Evolutionary conservation across 768 basidiomycete species (phyloP).

Genomic region (Leccinum subgranulosum): DNA sequence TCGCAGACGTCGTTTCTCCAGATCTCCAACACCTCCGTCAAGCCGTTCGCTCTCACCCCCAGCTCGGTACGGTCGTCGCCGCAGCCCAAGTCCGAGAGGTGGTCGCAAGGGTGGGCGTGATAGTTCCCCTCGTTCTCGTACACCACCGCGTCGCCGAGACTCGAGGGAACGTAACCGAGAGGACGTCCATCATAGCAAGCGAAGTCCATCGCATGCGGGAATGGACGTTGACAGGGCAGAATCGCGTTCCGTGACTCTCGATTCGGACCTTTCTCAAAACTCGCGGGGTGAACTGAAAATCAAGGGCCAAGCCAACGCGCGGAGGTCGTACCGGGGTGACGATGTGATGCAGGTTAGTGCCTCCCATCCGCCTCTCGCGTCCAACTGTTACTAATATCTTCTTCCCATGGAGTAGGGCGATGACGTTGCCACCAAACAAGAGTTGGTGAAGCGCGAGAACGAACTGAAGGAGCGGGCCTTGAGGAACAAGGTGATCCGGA

Average conservation of each 20-base stretch:
- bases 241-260: constrained; percentile 21
- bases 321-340: constrained; percentile 54
- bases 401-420: constrained; percentile 20
- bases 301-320: constrained; percentile 63
- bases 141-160: constrained; percentile 32
- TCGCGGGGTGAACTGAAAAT: constrained; percentile 61
- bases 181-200: constrained; percentile 21
- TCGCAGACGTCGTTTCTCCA: constrained; percentile 41
- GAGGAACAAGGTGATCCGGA: constrained; percentile 78
- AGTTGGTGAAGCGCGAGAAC: constrained; percentile 68
- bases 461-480: constrained; percentile 80
- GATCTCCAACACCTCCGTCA: constrained; percentile 50
- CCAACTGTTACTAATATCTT: constrained; percentile 4
- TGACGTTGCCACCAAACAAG: constrained; percentile 29
- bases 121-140: constrained; percentile 36
- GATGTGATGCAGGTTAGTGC: constrained; percentile 30
- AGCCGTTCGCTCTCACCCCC: constrained; percentile 35
- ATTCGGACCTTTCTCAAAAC: constrained; percentile 31
- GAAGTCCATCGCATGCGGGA: constrained; percentile 23
- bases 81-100: constrained; percentile 40
- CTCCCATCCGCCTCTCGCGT: constrained; percentile 3
- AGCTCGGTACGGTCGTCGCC: constrained; percentile 42
- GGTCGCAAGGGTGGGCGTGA: constrained; percentile 26
- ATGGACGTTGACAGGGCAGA: constrained; percentile 26
- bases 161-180: constrained; percentile 27